These are phyloP conservation scores for Trifolium repens DNA, from an alignment of 306 rosid genomes.

Conservation along the genomic window DNA sequence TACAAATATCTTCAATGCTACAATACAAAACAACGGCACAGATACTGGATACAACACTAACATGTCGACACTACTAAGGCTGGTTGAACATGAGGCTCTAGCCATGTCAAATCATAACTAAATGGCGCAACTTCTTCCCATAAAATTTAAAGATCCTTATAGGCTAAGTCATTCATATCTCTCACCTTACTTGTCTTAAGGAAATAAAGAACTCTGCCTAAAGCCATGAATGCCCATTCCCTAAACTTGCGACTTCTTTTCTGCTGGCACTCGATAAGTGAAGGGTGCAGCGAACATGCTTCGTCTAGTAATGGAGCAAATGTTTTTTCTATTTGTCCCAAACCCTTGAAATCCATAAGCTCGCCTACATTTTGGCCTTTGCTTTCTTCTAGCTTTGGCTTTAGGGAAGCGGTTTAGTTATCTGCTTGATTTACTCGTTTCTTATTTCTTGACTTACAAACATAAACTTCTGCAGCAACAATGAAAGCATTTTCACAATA, in stretches of 20 bases:
- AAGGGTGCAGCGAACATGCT: slow-evolving; percentile 34
- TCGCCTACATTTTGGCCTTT: neutral
- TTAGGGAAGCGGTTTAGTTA: no score
- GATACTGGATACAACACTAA: no score
- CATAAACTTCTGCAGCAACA: neutral
- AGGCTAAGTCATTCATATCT: neutral
- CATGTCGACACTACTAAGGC: slow-evolving; percentile 1
- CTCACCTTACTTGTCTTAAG: slow-evolving; percentile 19
- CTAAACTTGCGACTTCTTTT: slow-evolving; percentile 15
- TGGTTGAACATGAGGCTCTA: slow-evolving; percentile 45
- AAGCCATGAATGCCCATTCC: slow-evolving; percentile 43
- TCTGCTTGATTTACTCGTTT: neutral
- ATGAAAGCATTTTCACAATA: neutral
- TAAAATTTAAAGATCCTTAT: slow-evolving; percentile 9
- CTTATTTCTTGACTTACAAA: neutral
- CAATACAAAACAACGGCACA: no score
- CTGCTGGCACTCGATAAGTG: slow-evolving; percentile 22
- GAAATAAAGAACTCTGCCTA: slow-evolving; percentile 37
- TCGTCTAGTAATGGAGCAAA: slow-evolving; percentile 15
- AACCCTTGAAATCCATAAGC: slow-evolving; percentile 7
- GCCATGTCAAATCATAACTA: slow-evolving; percentile 40
- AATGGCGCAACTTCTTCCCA: slow-evolving; percentile 42
- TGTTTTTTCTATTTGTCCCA: neutral
- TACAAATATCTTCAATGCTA: no score
- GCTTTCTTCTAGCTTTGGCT: neutral